Base-by-base conservation (phyloP, 768 basidiomycete genomes). In the Mycena maculata region DNA sequence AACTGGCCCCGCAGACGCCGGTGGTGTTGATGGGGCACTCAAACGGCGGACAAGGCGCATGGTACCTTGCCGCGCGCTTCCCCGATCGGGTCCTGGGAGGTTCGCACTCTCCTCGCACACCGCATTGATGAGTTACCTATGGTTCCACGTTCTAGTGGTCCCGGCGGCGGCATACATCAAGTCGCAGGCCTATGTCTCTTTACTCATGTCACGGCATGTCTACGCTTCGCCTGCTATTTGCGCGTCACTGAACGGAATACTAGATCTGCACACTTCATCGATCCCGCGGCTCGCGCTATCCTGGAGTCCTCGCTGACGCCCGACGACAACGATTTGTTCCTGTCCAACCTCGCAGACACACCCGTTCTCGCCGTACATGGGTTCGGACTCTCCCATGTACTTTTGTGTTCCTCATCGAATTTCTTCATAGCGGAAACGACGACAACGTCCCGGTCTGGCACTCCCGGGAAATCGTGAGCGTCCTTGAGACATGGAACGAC, bases 391-490 rank as follows among this genome's bases (percentile, higher is more conserved):
- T 52, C 18, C n/a, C 50, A 9, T 18, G 50, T 47, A 23, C 49
- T 42, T 28, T 58, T 23, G 61, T 56, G n/a, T 28, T 60, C 55
- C 27, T 30, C 22, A 54, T 39, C 13, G 41, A 4, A 33, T 1
- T 12, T n/a, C 6, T 38, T 53, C 9, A 45, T 38, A 93, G 92
- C 22, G 92, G 91, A 3, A 82, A 82, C 39, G 96, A 98, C 74
- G 87, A 90, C 41, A 96, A 98, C 67, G 96, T 98, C 4, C 94
- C 95, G 2, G 86, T 89, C 0, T 93, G 94, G 88, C 95, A 97
- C 70, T 87, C 89, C 3, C 85, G 95, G 23, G 89, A 91, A 74
- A 80, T 86, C 13, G 81, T 92, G 4, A 82, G 84, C 27, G 77
- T 88, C 20, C 67, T 96, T 30, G 84, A 85, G 66, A 80, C 87